Conservation (phyloP, 345 rosid species). For the Moricandia arvensis region DNA sequence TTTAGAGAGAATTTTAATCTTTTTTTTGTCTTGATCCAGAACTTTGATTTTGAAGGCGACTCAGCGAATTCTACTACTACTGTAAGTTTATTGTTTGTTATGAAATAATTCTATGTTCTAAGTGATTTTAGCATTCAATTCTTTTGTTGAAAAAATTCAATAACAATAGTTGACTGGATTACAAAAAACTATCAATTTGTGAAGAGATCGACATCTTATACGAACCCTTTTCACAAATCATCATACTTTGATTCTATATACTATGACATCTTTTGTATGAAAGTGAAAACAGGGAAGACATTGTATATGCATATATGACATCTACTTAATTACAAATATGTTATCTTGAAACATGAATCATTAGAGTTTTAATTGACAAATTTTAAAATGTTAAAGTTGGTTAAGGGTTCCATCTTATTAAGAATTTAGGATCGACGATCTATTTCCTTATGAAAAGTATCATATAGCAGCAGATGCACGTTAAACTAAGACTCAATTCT, state of each 20-base stretch:
- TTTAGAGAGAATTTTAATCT: not conserved
- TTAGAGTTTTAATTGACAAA: not conserved
- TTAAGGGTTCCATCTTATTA: not conserved
- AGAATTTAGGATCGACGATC: too few species aligned
- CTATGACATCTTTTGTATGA: not conserved
- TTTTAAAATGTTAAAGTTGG: not conserved
- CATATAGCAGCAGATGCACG: too few species aligned
- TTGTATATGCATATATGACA: not conserved
- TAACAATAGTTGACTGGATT: not conserved
- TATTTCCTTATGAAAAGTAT: too few species aligned
- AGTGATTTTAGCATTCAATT: not conserved
- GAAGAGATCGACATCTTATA: not conserved
- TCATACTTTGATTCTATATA: not conserved
- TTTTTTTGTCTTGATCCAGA: not conserved
- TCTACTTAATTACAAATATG: not conserved
- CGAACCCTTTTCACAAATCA: not conserved
- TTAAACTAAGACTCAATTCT: too few species aligned
- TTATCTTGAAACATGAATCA: not conserved
- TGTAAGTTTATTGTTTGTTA: not conserved
- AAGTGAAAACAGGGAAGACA: not conserved
- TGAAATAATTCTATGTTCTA: not conserved
- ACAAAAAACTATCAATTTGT: not conserved
- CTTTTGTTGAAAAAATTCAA: not conserved
- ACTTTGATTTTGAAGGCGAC: not conserved
- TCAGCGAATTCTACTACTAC: not conserved